Base-by-base conservation (phyloP, 2,329 filamentous ascomycete genomes). In the Clarireedia hainanense region DNA sequence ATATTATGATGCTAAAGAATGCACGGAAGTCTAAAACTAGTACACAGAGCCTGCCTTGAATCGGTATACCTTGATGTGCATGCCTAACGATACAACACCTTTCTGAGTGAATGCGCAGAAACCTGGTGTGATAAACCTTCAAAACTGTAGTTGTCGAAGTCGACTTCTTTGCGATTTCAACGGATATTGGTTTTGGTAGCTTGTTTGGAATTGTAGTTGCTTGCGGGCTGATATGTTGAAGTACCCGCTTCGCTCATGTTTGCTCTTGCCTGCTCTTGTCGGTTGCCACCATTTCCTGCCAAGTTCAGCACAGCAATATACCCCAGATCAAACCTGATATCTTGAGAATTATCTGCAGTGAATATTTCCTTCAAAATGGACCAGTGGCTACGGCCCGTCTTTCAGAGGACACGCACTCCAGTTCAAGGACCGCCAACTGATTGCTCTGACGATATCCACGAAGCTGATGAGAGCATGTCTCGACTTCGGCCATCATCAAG, bases 351-450 rank as follows among this genome's bases (percentile, higher is more conserved):
- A 47, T 48, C 27, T 4, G 5, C n/a, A 26, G 47, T 49, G 47
- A 49, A 42, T 42, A 15, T 17, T 42, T 20, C 15, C 17, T 42
- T 42, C 39, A 53, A 45, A 17, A 68, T 67, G 65, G 57, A 62
- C 17, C 62, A 67, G 49, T 67, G 65, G 65, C 52, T 67, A 20
- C 58, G 63, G 6, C 65, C 66, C 5, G 62, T 65, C 14, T 67
- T 66, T 52, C 40, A 47, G 5, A 64, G 65, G 23, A 53, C 50
- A 7, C 58, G 50, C 53, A 63, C 60, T 26, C 62, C 62, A 15
- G 50, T 58, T 15, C 50, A 56, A 46, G 54, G 49, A 15, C 12
- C 40, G 20, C 5, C 52, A 36, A 60, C 40, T 14, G 23, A 52
- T 49, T 50, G 42, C 34, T 24, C 55, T 37, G 57, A 66, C 9